These are phyloP conservation scores for Diplodia seriata DNA, from an alignment of 2,329 filamentous ascomycete species.

Conservation along the genomic window DNA sequence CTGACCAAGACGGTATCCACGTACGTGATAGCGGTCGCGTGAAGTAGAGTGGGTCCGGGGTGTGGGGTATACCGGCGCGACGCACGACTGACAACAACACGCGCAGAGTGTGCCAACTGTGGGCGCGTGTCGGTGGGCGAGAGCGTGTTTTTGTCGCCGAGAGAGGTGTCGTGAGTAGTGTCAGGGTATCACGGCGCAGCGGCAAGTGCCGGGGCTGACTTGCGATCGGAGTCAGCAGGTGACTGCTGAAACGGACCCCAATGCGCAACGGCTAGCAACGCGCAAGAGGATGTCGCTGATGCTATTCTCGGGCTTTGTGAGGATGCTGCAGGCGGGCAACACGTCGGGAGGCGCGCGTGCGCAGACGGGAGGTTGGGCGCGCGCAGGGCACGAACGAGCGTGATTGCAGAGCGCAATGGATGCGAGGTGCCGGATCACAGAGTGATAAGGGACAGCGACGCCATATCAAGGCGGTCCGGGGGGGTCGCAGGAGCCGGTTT, in stretches of 20 bases:
- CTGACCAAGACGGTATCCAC: constrained; percentile 16
- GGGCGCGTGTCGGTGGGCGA: constrained; percentile 1
- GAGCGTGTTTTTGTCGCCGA: neutral
- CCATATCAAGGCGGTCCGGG: constrained; percentile 31
- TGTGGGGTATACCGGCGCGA: constrained; percentile 29
- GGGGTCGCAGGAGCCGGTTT: constrained; percentile 25
- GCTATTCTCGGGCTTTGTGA: constrained; percentile 25
- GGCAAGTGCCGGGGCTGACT: constrained; percentile 41
- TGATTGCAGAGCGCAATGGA: constrained; percentile 32
- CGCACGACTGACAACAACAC: constrained; percentile 21
- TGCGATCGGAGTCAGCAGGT: constrained; percentile 36
- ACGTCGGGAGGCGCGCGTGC: constrained; percentile 30
- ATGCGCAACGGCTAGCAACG: constrained; percentile 27
- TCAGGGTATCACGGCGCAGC: constrained; percentile 35
- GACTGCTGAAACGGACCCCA: constrained; percentile 30
- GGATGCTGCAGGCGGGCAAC: constrained; percentile 3
- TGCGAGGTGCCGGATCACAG: constrained; percentile 20
- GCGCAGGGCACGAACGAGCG: constrained; percentile 31
- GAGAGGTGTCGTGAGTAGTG: constrained; percentile 25
- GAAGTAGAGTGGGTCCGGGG: constrained; percentile 29
- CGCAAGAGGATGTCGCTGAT: constrained; percentile 3
- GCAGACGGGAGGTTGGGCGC: constrained; percentile 31
- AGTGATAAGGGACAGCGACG: constrained; percentile 20
- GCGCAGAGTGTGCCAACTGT: neutral
- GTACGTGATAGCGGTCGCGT: constrained; percentile 30